phyloP scores from a whole-genome alignment of 768 basidiomycete species.

The Crassisporium funariophilum region DNA sequence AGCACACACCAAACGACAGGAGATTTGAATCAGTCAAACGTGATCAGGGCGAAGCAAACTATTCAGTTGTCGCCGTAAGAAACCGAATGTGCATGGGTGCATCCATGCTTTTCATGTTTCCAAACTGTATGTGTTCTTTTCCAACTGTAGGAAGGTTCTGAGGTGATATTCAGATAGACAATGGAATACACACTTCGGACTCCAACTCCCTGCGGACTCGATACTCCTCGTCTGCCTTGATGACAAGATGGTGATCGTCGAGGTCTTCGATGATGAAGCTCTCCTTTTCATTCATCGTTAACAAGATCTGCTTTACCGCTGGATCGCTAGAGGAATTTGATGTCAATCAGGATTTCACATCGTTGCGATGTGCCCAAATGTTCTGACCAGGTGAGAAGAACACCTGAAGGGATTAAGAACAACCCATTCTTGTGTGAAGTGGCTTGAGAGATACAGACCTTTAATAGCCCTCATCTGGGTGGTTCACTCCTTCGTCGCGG shows the following conservation, averaged over 20 bases:
- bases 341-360: not conserved
- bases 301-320: slow-evolving; percentile 86
- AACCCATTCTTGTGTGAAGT: not conserved
- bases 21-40: no score
- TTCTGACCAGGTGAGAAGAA: slow-evolving; percentile 68
- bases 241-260: slow-evolving; percentile 81
- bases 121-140: slow-evolving; percentile 84
- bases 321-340: slow-evolving; percentile 58
- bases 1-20: no score
- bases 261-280: slow-evolving; percentile 87
- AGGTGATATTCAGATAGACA: not conserved
- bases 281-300: slow-evolving; percentile 78
- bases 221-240: slow-evolving; percentile 82
- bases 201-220: slow-evolving; percentile 73
- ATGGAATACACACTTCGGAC: slow-evolving; percentile 57
- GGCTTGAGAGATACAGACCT: slow-evolving; percentile 38
- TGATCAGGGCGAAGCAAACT: no score
- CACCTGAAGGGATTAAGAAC: slow-evolving; percentile 40
- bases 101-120: slow-evolving; percentile 33
- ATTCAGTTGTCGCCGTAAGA: no score
- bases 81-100: not conserved
- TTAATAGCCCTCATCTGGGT: slow-evolving; percentile 62
- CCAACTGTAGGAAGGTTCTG: slow-evolving; percentile 51
- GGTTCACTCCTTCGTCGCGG: not conserved
- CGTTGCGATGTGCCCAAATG: no score